Percentiles rank a stretch among this genome's conserved stretches.
Evolutionary conservation across 2,329 filamentous ascomycete genomes (phyloP).

Genomic region (Sporothrix schenckii): DNA sequence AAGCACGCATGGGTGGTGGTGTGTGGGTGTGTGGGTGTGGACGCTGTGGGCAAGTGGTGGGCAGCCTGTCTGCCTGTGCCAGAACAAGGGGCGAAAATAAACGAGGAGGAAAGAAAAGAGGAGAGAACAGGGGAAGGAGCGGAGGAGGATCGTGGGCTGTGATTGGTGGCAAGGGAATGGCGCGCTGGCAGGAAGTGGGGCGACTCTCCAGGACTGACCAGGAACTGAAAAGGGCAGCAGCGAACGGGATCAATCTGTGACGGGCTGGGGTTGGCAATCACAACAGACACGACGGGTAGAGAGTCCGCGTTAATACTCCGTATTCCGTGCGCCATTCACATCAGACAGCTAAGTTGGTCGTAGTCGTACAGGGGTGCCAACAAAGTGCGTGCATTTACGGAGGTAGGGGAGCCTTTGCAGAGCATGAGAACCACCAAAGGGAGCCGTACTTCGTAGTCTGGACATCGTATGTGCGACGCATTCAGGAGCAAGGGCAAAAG

Average conservation of each 20-base stretch:
- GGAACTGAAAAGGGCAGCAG: neutral
- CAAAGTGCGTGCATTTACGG: constrained; percentile 22
- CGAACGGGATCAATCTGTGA: neutral
- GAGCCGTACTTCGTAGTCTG: neutral
- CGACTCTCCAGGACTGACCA: neutral
- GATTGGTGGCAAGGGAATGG: constrained; percentile 21
- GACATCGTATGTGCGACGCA: constrained; percentile 9
- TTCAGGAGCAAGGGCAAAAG: constrained; percentile 6
- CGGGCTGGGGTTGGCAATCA: neutral
- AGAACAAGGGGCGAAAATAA: constrained; percentile 20
- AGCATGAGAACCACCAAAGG: neutral
- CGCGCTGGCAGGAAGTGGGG: constrained; percentile 25
- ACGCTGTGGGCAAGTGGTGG: constrained; percentile 1
- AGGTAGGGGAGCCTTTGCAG: neutral
- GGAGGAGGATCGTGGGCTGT: neutral
- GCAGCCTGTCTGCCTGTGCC: neutral
- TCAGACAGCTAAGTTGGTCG: neutral
- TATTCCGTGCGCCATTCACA: too few species aligned
- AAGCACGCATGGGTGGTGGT: neutral
- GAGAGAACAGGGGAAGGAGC: constrained; percentile 18
- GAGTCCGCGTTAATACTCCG: neutral
- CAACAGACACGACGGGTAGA: neutral
- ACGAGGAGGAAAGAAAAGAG: neutral
- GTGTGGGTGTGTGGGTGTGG: constrained; percentile 14
- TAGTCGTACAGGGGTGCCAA: neutral